phyloP scores from a whole-genome alignment of 2,329 filamentous ascomycete species.

The Talaromyces amestolkiae region DNA sequence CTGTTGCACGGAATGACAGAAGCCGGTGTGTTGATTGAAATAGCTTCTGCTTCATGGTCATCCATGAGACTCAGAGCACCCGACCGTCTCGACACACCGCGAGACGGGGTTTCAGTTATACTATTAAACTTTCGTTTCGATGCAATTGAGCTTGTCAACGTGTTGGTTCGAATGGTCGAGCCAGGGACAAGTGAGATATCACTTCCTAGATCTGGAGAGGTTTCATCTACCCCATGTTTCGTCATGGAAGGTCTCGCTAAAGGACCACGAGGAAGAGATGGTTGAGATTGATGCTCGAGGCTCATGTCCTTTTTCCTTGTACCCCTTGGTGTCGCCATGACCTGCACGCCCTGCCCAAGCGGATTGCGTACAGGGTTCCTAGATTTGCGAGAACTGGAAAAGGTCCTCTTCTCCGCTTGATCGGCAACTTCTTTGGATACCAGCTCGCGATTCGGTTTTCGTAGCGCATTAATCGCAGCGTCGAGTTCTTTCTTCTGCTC shows the following conservation, averaged over 20 bases:
- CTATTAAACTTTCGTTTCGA: constrained; percentile 21
- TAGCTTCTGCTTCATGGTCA: constrained; percentile 1
- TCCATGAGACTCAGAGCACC: constrained; percentile 19
- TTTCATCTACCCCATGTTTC: background rate
- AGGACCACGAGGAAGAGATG: constrained; percentile 23
- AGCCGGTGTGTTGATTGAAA: constrained; percentile 18
- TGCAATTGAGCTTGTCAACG: constrained; percentile 15
- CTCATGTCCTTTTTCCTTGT: constrained; percentile 35
- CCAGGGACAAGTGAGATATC: constrained; percentile 35
- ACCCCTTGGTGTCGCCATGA: constrained; percentile 49
- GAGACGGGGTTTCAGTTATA: constrained; percentile 43
- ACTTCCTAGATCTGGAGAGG: constrained; percentile 27
- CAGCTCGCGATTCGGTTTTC: constrained; percentile 48
- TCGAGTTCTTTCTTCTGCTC: constrained; percentile 50
- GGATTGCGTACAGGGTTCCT: constrained; percentile 44
- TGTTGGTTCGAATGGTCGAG: constrained; percentile 30
- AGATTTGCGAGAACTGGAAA: constrained; percentile 35
- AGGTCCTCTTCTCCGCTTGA: constrained; percentile 38
- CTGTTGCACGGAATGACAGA: constrained; percentile 12
- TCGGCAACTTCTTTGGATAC: constrained; percentile 47
- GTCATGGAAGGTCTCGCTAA: constrained; percentile 18
- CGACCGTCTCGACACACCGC: constrained; percentile 29
- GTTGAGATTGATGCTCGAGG: constrained; percentile 24
- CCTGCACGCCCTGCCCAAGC: constrained; percentile 45
- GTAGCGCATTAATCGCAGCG: constrained; percentile 47